phyloP scores from a whole-genome alignment of 202 grass and related monocot species.

The Bolboschoenoplectus hybrid region DNA sequence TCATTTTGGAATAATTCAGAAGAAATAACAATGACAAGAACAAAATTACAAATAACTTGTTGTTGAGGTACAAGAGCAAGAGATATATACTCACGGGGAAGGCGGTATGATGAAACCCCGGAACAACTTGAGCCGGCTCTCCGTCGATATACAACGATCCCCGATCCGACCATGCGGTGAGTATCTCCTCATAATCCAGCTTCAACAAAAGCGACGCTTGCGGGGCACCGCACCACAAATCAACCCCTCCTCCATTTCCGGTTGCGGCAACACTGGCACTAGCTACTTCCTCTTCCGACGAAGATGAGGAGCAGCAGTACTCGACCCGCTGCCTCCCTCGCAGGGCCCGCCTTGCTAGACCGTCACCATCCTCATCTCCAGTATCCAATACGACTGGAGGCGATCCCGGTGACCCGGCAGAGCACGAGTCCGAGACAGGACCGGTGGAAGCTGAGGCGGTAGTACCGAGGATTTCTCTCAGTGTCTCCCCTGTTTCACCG shows the following conservation, averaged over 20 bases:
- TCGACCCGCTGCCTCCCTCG: slow-evolving; percentile 80
- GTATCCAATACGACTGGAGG: background rate
- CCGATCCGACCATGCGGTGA: slow-evolving; percentile 74
- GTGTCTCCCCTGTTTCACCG: slow-evolving; percentile 57
- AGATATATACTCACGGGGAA: slow-evolving; percentile 56
- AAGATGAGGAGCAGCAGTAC: slow-evolving; percentile 72
- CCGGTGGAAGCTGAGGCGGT: background rate
- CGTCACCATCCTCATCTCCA: slow-evolving; percentile 43
- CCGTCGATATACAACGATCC: slow-evolving; percentile 75
- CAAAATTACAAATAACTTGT: background rate
- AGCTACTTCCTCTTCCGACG: slow-evolving; percentile 37
- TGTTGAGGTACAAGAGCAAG: background rate
- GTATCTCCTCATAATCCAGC: slow-evolving; percentile 84
- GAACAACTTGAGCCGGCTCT: slow-evolving; percentile 40
- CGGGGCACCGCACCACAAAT: slow-evolving; percentile 32
- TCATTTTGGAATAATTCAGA: background rate
- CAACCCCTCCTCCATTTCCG: slow-evolving; percentile 7
- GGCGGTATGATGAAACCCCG: slow-evolving; percentile 45
- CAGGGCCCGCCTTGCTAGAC: slow-evolving; percentile 66
- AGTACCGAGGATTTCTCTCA: slow-evolving; percentile 71
- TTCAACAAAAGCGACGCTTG: slow-evolving; percentile 56
- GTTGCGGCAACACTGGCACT: background rate
- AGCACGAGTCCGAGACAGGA: slow-evolving; percentile 22
- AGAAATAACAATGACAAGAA: background rate
- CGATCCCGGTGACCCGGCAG: slow-evolving; percentile 39